Base-by-base conservation (phyloP, 345 rosid species). In the Kernera saxatilis region DNA sequence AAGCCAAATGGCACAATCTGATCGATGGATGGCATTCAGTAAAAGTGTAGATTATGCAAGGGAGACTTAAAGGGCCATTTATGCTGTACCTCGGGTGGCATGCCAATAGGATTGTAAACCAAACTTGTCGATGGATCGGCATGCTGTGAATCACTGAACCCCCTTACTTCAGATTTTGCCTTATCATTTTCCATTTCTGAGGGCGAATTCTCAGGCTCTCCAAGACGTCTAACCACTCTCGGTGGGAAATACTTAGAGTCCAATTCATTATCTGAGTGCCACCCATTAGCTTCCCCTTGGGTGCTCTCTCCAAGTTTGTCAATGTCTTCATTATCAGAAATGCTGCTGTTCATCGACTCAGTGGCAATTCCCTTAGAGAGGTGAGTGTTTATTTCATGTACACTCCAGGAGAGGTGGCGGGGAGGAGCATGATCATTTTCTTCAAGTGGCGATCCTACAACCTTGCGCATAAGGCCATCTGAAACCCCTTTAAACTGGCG, bases 401-500 rank as follows among this genome's bases (percentile, higher is more conserved):
- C 84, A 72, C 83, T 81, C 88, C 84, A 92, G 22, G 91, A 77
- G 64, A 84, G 76, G 57, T 84, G 82, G 80, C 84, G 81, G 17
- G 72, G 76, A 70, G 83, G 82, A 72, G 37, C 69, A 73, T 22
- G 64, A 66, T 87, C 90, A 72, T 57, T 78, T 52, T 74, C 41
- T 43, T 78, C 77, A 27, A 85, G 78, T 58, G 89, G 72, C 26
- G 91, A 55, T 69, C 85, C 87, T 21, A 79, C 90, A 80, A 86
- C 96, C 75, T 86, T 88, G 66, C 86, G 86, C 86, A 87, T 88
- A 63, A 87, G 82, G 70, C 98, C 98, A 84, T 72, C 97, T 29
- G 99, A 95, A 76, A 83, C 97, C 67, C 96, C 99, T 84, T 84
- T 88, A 77, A 87, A 79, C 67, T 90, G 98, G 36, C 96, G 96